phyloP scores from a whole-genome alignment of 2,329 filamentous ascomycete genomes.

The Pseudogymnoascus destructans region DNA sequence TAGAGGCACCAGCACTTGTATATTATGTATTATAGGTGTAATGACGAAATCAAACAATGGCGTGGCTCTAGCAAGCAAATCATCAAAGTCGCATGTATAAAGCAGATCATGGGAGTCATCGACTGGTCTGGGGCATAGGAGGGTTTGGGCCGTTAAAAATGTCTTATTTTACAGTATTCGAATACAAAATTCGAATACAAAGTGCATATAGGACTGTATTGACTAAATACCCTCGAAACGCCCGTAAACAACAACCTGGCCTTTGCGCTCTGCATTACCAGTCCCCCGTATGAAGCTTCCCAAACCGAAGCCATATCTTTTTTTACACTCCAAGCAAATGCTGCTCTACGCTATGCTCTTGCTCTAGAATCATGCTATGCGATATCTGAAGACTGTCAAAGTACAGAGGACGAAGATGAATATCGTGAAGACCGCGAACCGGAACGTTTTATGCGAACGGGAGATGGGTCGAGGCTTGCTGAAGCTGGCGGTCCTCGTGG shows the following conservation, averaged over 20 bases:
- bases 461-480: background rate
- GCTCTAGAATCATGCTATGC: conserved; percentile 8
- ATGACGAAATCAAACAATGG: background rate
- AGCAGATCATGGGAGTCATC: background rate
- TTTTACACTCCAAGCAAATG: conserved; percentile 5
- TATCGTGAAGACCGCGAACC: background rate
- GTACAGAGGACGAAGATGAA: conserved; percentile 6
- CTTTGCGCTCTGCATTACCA: conserved; percentile 21
- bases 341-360: background rate
- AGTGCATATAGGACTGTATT: background rate
- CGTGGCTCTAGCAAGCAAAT: background rate
- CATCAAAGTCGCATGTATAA: background rate
- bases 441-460: background rate
- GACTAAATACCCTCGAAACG: conserved; percentile 12
- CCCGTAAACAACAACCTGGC: conserved; percentile 15
- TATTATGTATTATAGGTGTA: conserved; percentile 6
- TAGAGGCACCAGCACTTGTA: conserved; percentile 1
- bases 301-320: conserved; percentile 2
- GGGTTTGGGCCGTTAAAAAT: background rate
- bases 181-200: background rate
- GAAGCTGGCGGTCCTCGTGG: background rate
- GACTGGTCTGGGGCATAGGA: background rate
- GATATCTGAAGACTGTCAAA: conserved; percentile 7
- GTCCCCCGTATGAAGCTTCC: conserved; percentile 2
- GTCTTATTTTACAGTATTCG: background rate